Base-by-base conservation (phyloP, 352 stramenopile species). In the Phytophthora citricola region DNA sequence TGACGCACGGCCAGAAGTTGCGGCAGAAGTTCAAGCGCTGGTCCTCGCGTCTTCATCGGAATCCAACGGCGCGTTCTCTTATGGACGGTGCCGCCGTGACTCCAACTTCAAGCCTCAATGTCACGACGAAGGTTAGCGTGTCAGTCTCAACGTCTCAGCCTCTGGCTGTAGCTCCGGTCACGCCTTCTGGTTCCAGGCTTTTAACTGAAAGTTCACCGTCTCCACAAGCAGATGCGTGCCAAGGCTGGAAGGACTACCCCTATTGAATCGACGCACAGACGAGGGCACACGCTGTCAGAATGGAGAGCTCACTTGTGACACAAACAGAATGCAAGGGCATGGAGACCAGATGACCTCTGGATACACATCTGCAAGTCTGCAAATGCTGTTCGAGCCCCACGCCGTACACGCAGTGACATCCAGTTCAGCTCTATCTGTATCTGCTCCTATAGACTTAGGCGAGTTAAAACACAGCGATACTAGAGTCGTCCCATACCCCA, bases 1-100 rank as follows among this genome's bases (percentile, higher is more conserved):
- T 83, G 69, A 85, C 77, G 0, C 74, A 83, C 22, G 75, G 64
- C 4, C 75, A 85, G 45, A 85, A 85, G 14, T 69, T 83, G 27
- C 68, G 75, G 0, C 71, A 83, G 39, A 85, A 83, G 41, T 65
- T 85, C 62, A 75, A 73, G 45, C 73, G 73, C 43, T 81, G 70
- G 73, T 26, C 49, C 6, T 63, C 71, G 27, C 69, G 72, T 17
- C 40, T 80, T 27, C 58, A 49, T 41, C 32, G 55, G 38, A 66
- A 71, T 15, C 47, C 63, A 12, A 49, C 20, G 10, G 63, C 63
- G 14, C 55, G 54, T 9, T 62, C 48, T 15, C 48, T 71, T 5
- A 57, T 66, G 55, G 48, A 56, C 20, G 55, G n/a, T 10, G 17
- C 43, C 36, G 7, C 15, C 20, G 17, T 36, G 2, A 24, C 39